These are phyloP conservation scores for Heliocybe sulcata DNA, from an alignment of 1,284 basidiomycete species.

Conservation along the genomic window DNA sequence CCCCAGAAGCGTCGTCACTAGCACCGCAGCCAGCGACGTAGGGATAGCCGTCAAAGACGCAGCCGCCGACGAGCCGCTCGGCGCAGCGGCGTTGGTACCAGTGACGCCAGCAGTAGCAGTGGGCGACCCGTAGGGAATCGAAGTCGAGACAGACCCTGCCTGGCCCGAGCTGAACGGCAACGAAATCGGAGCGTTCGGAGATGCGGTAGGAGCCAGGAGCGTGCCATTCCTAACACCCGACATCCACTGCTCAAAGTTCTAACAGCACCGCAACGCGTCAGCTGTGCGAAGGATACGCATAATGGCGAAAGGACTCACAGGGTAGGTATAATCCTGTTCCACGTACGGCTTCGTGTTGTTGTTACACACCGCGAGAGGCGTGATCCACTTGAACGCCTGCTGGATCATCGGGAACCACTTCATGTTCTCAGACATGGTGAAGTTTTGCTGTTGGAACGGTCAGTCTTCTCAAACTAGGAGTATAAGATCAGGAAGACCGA, in stretches of 20 bases:
- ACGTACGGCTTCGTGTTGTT: conserved; percentile 2
- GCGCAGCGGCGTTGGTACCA: not conserved
- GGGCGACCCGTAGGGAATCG: not conserved
- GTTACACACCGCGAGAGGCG: conserved; percentile 24
- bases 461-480: no score
- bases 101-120: not conserved
- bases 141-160: not conserved
- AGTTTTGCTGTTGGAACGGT: conserved; percentile 28
- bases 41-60: not conserved
- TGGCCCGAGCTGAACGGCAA: not conserved
- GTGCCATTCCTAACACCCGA: not conserved
- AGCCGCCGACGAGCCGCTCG: not conserved
- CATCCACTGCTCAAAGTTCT: conserved; percentile 2
- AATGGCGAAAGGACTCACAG: not conserved
- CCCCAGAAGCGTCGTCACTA: not conserved
- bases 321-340: conserved; percentile 1
- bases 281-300: not conserved
- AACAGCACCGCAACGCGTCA: not conserved
- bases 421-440: conserved; percentile 39
- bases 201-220: not conserved
- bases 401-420: conserved; percentile 33
- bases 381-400: conserved; percentile 36
- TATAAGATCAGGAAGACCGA: no score
- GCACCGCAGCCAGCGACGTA: not conserved
- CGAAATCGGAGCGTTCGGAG: not conserved